Evolutionary conservation across 1,284 basidiomycete species (phyloP).

Genomic region (Ceratobasidium papillatum): DNA sequence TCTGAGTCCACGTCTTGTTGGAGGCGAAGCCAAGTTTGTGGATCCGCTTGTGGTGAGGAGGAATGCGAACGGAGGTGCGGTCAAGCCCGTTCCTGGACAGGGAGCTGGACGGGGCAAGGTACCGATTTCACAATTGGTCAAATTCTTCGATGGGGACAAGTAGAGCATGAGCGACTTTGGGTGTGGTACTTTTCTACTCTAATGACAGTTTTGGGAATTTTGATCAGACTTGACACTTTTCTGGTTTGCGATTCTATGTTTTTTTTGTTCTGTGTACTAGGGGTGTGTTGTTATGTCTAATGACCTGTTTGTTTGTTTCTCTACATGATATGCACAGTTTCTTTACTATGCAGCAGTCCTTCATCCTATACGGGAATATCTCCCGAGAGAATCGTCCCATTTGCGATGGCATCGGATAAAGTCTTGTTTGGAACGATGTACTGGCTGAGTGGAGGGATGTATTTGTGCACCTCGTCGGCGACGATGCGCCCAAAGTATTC

Average conservation of each 20-base stretch:
- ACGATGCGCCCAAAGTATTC: constrained; percentile 38
- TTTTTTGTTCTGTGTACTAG: background rate
- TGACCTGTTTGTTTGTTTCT: background rate
- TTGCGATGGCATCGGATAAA: constrained; percentile 25
- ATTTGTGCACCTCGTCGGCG: constrained; percentile 26
- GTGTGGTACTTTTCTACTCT: background rate
- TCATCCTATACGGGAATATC: constrained; percentile 5
- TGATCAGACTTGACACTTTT: background rate
- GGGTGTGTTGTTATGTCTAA: constrained; percentile 8
- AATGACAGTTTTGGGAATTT: background rate
- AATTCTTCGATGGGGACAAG: constrained; percentile 79
- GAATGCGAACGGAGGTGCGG: constrained; percentile 51
- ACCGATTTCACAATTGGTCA: constrained; percentile 77
- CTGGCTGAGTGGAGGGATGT: constrained; percentile 18
- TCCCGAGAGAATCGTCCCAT: constrained; percentile 22
- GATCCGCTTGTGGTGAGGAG: constrained; percentile 74
- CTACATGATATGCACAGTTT: background rate
- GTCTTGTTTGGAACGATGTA: constrained; percentile 28
- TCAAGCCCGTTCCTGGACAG: constrained; percentile 18
- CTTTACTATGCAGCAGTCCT: background rate
- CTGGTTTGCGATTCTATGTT: constrained; percentile 8
- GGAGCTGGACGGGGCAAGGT: constrained; percentile 64
- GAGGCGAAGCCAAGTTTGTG: constrained; percentile 58
- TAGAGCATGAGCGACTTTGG: constrained; percentile 39
- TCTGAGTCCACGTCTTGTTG: constrained; percentile 15